Evolutionary conservation across 2,329 filamentous ascomycete genomes (phyloP).

Genomic region (Aspergillus pseudoglaucus): DNA sequence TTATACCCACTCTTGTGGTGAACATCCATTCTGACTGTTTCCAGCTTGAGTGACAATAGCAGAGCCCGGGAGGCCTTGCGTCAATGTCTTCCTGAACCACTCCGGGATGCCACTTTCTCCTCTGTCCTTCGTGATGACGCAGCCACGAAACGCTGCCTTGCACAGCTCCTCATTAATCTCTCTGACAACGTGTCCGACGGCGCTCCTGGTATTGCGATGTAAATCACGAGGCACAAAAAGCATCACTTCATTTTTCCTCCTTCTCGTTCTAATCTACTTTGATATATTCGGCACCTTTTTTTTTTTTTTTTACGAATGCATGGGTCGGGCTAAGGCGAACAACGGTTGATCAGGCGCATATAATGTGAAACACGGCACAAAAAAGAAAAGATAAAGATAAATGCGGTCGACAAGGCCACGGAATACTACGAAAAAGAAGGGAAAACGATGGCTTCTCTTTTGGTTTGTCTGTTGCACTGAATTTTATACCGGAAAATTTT

Average conservation of each 20-base stretch:
- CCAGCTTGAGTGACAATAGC: conserved; percentile 87
- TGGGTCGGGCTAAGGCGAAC: conserved; percentile 36
- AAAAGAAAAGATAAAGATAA: conserved; percentile 8
- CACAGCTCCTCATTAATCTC: conserved; percentile 94
- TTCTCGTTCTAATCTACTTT: conserved; percentile 22
- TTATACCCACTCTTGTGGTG: not conserved
- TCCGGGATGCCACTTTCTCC: conserved; percentile 96
- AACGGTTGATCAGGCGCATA: conserved; percentile 33
- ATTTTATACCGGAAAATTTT: conserved; percentile 7
- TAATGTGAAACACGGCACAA: conserved; percentile 21
- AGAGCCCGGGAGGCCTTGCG: conserved; percentile 88
- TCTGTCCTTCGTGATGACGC: conserved; percentile 94
- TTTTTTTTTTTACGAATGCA: conserved; percentile 32
- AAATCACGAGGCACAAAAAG: conserved; percentile 20
- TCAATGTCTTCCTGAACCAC: conserved; percentile 94
- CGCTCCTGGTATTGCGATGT: conserved; percentile 33
- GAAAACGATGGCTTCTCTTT: conserved; percentile 5
- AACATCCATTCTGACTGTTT: conserved; percentile 2
- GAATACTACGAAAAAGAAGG: conserved; percentile 2
- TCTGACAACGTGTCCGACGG: conserved; percentile 72
- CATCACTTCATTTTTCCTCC: conserved; percentile 13
- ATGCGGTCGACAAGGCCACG: conserved; percentile 4
- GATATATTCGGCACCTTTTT: conserved; percentile 21
- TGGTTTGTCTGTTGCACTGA: conserved; percentile 7
- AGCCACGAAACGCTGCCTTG: conserved; percentile 92